phyloP scores from a whole-genome alignment of 108 stramenopile species.

The Licmophora abbreviata region DNA sequence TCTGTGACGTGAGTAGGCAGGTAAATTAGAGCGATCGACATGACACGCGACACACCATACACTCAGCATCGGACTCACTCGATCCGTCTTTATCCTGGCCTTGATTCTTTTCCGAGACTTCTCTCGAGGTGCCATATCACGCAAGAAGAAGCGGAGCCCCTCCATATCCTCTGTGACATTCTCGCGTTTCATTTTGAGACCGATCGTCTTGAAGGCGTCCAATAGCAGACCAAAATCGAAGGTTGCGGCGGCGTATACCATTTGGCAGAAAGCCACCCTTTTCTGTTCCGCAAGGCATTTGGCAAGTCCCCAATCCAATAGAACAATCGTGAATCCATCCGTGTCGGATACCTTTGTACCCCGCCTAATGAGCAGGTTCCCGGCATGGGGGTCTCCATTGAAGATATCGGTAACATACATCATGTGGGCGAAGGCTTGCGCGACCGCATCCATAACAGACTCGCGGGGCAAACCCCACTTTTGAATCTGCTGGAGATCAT shows the following conservation, averaged over 20 bases:
- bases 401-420: slow-evolving; percentile 10
- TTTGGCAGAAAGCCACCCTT: slow-evolving; percentile 21
- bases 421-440: slow-evolving; percentile 8
- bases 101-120: slow-evolving; percentile 22
- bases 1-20: too few relatives aligned
- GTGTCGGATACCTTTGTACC: background rate
- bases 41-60: too few relatives aligned
- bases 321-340: slow-evolving; percentile 1
- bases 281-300: slow-evolving; percentile 9
- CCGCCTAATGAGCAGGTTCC: background rate
- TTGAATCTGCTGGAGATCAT: slow-evolving; percentile 3
- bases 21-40: too few relatives aligned
- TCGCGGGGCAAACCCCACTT: background rate
- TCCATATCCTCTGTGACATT: slow-evolving; percentile 26
- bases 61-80: too few relatives aligned
- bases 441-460: slow-evolving; percentile 3
- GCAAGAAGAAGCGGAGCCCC: slow-evolving; percentile 22
- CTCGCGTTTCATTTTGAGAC: slow-evolving; percentile 21
- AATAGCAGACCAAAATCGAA: slow-evolving; percentile 20
- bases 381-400: slow-evolving; percentile 10
- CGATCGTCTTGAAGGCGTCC: slow-evolving; percentile 17
- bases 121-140: slow-evolving; percentile 33
- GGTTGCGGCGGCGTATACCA: slow-evolving; percentile 20
- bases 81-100: slow-evolving; percentile 19
- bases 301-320: slow-evolving; percentile 7